phyloP scores from a whole-genome alignment of 495 filamentous ascomycete species.

The Talaromyces liani region DNA sequence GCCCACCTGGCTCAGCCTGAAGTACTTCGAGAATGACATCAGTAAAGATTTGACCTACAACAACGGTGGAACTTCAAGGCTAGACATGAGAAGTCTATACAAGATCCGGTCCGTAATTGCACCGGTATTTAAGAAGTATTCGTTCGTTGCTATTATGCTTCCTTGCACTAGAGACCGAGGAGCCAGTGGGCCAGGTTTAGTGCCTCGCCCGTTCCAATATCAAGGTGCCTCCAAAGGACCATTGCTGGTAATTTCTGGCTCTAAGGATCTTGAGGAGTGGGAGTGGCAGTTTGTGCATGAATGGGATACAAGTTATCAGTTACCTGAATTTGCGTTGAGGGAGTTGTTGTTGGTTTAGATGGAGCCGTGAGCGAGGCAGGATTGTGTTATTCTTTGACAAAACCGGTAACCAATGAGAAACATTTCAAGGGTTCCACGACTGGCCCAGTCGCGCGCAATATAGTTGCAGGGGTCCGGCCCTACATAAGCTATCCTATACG shows the following conservation, averaged over 20 bases:
- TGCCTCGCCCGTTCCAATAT: constrained; percentile 3
- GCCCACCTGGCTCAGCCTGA: neutral
- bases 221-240: neutral
- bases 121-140: constrained; percentile 6
- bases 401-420: too few species aligned
- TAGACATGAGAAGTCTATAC: neutral
- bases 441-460: too few species aligned
- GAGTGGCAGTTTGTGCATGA: constrained; percentile 14
- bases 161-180: neutral
- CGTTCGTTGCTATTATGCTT: constrained; percentile 10
- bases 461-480: too few species aligned
- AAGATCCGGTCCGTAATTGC: constrained; percentile 5
- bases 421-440: too few species aligned
- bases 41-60: neutral
- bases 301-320: constrained; percentile 10
- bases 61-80: neutral
- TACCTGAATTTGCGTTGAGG: constrained; percentile 8
- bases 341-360: constrained; percentile 9
- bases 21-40: neutral
- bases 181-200: neutral
- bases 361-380: too few species aligned
- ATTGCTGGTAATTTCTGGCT: constrained; percentile 10
- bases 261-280: constrained; percentile 9
- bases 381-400: too few species aligned
- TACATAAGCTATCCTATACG: too few species aligned